A percentile compares a stretch with the other conserved stretches of the same genome.
Evolutionary conservation across 2,329 filamentous ascomycete genomes (phyloP).

Genomic region (Aspergillus phoenicis): DNA sequence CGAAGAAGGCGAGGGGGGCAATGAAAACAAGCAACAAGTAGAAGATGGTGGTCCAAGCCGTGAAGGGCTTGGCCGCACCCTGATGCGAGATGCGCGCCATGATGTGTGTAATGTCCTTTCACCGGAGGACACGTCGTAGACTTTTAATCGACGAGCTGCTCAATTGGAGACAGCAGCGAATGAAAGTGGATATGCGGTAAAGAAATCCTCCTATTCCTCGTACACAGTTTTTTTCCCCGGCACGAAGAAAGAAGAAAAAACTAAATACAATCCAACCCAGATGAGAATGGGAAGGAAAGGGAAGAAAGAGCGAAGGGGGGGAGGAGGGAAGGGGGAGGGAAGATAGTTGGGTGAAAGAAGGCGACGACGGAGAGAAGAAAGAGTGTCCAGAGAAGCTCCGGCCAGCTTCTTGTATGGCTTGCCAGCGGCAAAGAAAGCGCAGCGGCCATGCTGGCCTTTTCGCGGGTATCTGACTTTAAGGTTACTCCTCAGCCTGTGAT

Average conservation of each 20-base stretch:
- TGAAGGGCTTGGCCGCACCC: conserved; percentile 70
- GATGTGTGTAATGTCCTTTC: conserved; percentile 22
- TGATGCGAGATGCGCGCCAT: conserved; percentile 63
- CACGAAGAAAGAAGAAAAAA: conserved; percentile 10
- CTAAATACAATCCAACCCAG: conserved; percentile 5
- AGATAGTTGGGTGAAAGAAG: conserved; percentile 12
- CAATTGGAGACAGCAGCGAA: background rate
- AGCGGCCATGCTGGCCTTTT: conserved; percentile 51
- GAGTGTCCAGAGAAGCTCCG: conserved; percentile 19
- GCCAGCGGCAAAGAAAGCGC: conserved; percentile 31
- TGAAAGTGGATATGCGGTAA: background rate
- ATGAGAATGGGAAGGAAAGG: conserved; percentile 7
- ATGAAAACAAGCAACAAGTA: conserved; percentile 89
- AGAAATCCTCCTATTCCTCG: background rate
- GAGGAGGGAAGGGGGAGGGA: conserved; percentile 1
- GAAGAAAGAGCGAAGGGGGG: conserved; percentile 16
- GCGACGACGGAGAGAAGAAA: conserved; percentile 23
- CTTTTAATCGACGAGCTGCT: background rate
- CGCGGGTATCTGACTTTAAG: conserved; percentile 31
- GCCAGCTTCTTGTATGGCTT: conserved; percentile 36
- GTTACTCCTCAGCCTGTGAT: conserved; percentile 43
- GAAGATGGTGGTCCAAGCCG: conserved; percentile 81
- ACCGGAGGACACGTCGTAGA: conserved; percentile 13
- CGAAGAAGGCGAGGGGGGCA: conserved; percentile 80
- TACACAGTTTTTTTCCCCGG: background rate